Conservation (phyloP, 2,329 filamentous ascomycete species). For the Sphaerulina musiva region DNA sequence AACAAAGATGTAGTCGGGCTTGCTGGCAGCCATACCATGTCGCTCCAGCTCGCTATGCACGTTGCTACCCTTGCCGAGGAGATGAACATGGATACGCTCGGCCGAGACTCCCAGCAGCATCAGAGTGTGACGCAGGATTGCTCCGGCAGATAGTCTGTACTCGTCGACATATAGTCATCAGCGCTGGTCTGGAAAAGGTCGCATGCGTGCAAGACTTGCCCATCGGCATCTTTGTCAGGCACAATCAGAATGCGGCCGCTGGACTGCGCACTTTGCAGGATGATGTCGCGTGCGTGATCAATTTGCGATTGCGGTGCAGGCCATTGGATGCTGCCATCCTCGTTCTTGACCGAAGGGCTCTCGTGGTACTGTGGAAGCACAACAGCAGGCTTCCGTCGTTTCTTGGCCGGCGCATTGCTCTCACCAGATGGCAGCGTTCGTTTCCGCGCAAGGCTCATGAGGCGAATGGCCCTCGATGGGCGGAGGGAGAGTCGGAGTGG, state of each 20-base stretch:
- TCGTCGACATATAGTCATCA: neutral
- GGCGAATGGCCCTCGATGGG: neutral
- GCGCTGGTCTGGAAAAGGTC: neutral
- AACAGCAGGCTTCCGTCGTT: conserved; percentile 24
- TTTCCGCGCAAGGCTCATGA: conserved; percentile 13
- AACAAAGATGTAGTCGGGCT: conserved; percentile 55
- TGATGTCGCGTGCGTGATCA: conserved; percentile 49
- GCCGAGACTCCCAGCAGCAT: conserved; percentile 51
- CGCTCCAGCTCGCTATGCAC: conserved; percentile 53
- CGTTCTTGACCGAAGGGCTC: conserved; percentile 39
- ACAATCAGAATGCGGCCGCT: conserved; percentile 53
- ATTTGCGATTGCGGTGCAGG: conserved; percentile 55
- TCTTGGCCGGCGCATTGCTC: conserved; percentile 22
- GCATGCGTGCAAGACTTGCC: neutral
- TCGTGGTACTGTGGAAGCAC: conserved; percentile 42
- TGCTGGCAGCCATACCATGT: conserved; percentile 44
- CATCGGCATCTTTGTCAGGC: conserved; percentile 65
- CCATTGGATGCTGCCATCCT: conserved; percentile 51
- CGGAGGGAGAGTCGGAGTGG: too few relatives aligned
- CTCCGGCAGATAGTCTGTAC: conserved; percentile 52
- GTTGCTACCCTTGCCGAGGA: conserved; percentile 54
- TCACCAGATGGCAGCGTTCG: conserved; percentile 12
- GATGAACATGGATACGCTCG: conserved; percentile 51
- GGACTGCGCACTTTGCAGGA: conserved; percentile 50
- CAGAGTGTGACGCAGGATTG: conserved; percentile 56